Base-by-base conservation (phyloP, 1,284 basidiomycete genomes). In the Wolfiporia cocos region DNA sequence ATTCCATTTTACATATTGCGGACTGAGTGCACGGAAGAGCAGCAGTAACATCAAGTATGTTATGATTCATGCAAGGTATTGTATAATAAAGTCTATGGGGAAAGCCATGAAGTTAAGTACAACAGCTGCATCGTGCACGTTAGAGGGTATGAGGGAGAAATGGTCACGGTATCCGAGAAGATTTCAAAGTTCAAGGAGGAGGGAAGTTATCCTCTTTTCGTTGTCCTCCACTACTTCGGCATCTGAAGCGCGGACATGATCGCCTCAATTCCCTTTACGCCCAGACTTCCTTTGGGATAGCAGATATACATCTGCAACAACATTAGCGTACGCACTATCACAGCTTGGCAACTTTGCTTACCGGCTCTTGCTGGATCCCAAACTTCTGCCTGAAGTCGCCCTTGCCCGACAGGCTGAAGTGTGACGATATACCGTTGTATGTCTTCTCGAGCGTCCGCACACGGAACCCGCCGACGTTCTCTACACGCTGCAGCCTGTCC, bases 361-460 rank as follows among this genome's bases (percentile, higher is more conserved):
- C 58, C 39, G 64, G 64, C 43, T 66, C 63, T 38, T 61, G 63
- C 37, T 61, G 57, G 26, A 59, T 57, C 26, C 64, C 64, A 39
- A 67, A 66, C 54, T 67, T 72, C 46, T 62, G 56, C 38, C 70
- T 57, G 54, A 71, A 73, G 43, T 68, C 68, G n/a, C 66, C 64
- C 62, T 74, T 74, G 43, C 59, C 64, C 30, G 56, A 57, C 30
- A 74, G 53, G 44, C 61, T 55, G 50, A 74, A 64, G 42, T 66
- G 62, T 28, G 62, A 58, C 26, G 65, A 63, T 45, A 74, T 60
- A 6, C 66, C 66, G 43, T 62, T 63, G 53, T 76, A 74, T 39
- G 68, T 65, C 54, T 69, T 68, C 47, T 69, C 64, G 35, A 76
- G 59, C 49, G 70, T 64, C 54, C 64, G 66, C 31, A 69, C 58